These are phyloP conservation scores for Aspergillus oerlinghausenensis DNA, from an alignment of 2,329 filamentous ascomycete genomes.

Conservation along the genomic window DNA sequence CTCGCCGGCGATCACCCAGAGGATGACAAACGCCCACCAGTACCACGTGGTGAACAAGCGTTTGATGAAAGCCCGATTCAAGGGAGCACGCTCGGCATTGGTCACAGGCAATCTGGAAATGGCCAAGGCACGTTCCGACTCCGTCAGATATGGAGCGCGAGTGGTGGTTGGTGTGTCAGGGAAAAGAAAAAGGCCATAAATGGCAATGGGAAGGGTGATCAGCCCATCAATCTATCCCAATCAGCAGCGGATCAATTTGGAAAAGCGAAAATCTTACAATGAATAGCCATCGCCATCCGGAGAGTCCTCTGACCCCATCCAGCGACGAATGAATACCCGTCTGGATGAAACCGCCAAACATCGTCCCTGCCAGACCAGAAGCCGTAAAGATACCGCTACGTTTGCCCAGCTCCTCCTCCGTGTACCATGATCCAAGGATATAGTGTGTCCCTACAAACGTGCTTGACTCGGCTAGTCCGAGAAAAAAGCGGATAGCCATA, in stretches of 20 bases:
- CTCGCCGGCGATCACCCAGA: slow-evolving; percentile 61
- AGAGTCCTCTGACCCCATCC: slow-evolving; percentile 21
- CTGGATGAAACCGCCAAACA: slow-evolving; percentile 36
- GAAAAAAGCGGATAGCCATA: slow-evolving; percentile 36
- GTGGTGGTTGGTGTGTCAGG: slow-evolving; percentile 36
- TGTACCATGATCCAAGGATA: slow-evolving; percentile 43
- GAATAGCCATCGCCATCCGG: slow-evolving; percentile 37
- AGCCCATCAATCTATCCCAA: slow-evolving; percentile 29
- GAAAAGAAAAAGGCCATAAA: slow-evolving; percentile 41
- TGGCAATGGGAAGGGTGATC: slow-evolving; percentile 42
- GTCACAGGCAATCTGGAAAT: slow-evolving; percentile 26
- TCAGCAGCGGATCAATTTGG: neutral
- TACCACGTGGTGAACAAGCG: slow-evolving; percentile 33
- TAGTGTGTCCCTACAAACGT: slow-evolving; percentile 35
- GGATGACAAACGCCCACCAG: slow-evolving; percentile 34
- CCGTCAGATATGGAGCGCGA: slow-evolving; percentile 30
- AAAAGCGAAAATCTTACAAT: slow-evolving; percentile 17
- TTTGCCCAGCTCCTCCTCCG: slow-evolving; percentile 36
- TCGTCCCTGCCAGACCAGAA: slow-evolving; percentile 30
- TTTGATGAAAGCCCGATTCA: slow-evolving; percentile 23
- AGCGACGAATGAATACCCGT: slow-evolving; percentile 30
- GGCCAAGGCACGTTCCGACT: slow-evolving; percentile 27
- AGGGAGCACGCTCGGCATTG: slow-evolving; percentile 16
- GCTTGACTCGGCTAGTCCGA: slow-evolving; percentile 29
- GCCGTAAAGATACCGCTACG: slow-evolving; percentile 34